Conservation (phyloP, 2,329 filamentous ascomycete species). For the Colletotrichum sp. region DNA sequence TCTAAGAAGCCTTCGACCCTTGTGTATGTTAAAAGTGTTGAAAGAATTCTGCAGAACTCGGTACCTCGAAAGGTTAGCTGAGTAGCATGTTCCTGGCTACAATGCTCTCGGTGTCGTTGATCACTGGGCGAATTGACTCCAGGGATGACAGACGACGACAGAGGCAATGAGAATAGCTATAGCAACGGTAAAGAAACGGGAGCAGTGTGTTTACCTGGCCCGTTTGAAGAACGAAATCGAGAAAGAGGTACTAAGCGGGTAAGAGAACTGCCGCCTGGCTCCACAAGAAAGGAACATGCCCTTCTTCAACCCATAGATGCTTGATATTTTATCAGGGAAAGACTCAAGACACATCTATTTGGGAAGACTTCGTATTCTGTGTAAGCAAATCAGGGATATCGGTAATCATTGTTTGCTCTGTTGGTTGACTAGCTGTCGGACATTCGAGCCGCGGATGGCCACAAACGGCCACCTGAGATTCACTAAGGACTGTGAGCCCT, state of each 20-base stretch:
- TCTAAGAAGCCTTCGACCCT: fast-evolving
- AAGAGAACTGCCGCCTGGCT: not conserved
- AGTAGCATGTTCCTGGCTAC: not conserved
- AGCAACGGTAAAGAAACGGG: fast-evolving
- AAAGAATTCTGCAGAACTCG: too few relatives aligned
- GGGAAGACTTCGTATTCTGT: not conserved
- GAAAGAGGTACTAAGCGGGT: fast-evolving
- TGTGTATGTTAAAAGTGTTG: not conserved
- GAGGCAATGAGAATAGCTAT: fast-evolving
- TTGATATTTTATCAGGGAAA: not conserved
- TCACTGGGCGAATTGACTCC: fast-evolving
- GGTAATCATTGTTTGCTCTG: not conserved
- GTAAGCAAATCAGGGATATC: not conserved
- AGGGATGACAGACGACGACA: not conserved
- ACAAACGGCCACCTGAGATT: not conserved
- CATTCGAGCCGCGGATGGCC: not conserved
- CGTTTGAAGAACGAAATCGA: not conserved
- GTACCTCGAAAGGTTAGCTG: too few relatives aligned
- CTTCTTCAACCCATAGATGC: not conserved
- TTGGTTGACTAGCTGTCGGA: not conserved
- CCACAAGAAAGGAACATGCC: not conserved
- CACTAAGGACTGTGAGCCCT: not conserved
- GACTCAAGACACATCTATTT: fast-evolving
- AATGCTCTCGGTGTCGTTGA: fast-evolving
- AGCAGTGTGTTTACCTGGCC: not conserved